Evolutionary conservation across 495 filamentous ascomycete genomes (phyloP), one percentile per base, ranked within the genome.

Genomic region (Penicillium pulvis): DNA sequence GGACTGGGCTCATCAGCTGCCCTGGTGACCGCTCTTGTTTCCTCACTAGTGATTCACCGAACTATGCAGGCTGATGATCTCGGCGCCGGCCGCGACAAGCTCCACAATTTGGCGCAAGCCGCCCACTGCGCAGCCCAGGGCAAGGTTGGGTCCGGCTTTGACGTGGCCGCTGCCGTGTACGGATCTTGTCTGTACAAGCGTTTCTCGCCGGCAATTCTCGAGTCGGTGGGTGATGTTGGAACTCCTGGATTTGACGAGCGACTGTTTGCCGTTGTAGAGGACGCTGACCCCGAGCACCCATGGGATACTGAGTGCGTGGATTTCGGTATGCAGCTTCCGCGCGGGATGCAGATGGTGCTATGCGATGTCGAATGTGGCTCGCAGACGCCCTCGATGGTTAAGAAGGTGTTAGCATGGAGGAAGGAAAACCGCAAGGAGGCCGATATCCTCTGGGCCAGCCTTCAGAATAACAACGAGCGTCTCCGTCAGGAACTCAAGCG

Each of bases 91-190:
- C 73, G 72, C 46, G 79, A 75, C 51, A 79, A 79, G 51, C 80
- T 98, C 35, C 95, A 98, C 75, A 97, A 97, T 71, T 83, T 98
- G 33, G 86, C 93, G 7, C 94, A 98, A 76, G 88, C 89, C 6
- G 88, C 92, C 1, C 94, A 98, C 76, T 97, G 93, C 69, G 91
- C 93, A 3, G 94, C 94, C 0, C 94, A 98, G 73, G 94, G 94
- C 23, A 98, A 98, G 72, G 86, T 98, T 6, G 94, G 94, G 48
- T 93, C 89, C 3, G 94, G 94, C 28, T 98, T 98, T 65, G 94
- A 98, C 71, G 90, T 98, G n/a, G 95, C 93, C 1, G 85, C 89
- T 36, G 94, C 94, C 11, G 89, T 94, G 36, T 96, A 92, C 66
- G 94, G 94, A 14, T 90, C 89, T 19, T 96, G 91, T 66, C 75